Percentiles rank a stretch among this genome's conserved stretches.
These are phyloP conservation scores for Daucus carota DNA, from an alignment of 129 eudicot genomes.

Conservation along the genomic window DH1_v3.0 NC_030385.2:44668501-44669000, in stretches of 20 bases:
- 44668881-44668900: background rate
- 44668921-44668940: background rate
- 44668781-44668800: constrained; percentile 8
- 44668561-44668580: background rate
- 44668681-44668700: constrained; percentile 96
- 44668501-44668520: too few species aligned
- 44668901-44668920: background rate
- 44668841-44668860: background rate
- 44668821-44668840: background rate
- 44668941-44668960: background rate
- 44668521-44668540: too few species aligned
- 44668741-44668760: constrained; percentile 84
- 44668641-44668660: constrained; percentile 97
- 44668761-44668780: background rate
- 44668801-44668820: background rate
- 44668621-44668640: constrained; percentile 10
- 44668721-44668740: constrained; percentile 99
- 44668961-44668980: constrained; percentile 84
- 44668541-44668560: background rate
- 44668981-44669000: constrained; percentile 96
- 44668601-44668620: background rate
- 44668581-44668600: background rate
- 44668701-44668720: constrained; percentile 95
- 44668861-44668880: background rate
- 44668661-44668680: constrained; percentile 87